Evolutionary conservation across 192 early-diverging fungal species (phyloP).

Genomic region (Coemansia sp.): DNA sequence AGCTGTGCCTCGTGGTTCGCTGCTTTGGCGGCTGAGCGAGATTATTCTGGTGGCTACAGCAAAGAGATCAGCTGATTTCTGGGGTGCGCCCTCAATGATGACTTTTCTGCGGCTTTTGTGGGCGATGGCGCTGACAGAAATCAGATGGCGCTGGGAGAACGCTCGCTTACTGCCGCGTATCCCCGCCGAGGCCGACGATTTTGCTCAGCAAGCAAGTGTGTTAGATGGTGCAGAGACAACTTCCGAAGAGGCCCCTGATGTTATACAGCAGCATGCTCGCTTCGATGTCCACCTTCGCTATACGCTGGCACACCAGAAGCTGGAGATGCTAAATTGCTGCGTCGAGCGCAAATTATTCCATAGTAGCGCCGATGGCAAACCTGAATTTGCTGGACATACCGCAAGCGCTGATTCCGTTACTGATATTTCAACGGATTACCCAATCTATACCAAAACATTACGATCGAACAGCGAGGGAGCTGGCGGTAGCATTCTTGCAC

Average conservation of each 20-base stretch:
- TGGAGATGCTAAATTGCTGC: slow-evolving; percentile 83
- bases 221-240: slow-evolving; percentile 13
- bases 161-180: slow-evolving; percentile 56
- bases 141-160: slow-evolving; percentile 67
- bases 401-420: not conserved
- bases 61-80: slow-evolving; percentile 42
- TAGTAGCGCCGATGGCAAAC: no score
- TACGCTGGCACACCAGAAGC: slow-evolving; percentile 69
- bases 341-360: slow-evolving; percentile 47
- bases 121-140: slow-evolving; percentile 61
- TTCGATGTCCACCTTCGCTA: slow-evolving; percentile 62
- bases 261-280: not conserved
- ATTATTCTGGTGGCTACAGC: slow-evolving; percentile 40
- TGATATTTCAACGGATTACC: not conserved
- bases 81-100: slow-evolving; percentile 58
- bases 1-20: slow-evolving; percentile 40
- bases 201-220: slow-evolving; percentile 4
- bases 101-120: slow-evolving; percentile 69
- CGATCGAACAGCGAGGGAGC: not conserved
- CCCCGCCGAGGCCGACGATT: slow-evolving; percentile 27
- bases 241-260: not conserved
- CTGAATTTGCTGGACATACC: not conserved
- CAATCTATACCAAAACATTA: not conserved
- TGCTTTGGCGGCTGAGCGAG: slow-evolving; percentile 52
- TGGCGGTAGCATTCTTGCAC: slow-evolving; percentile 17